phyloP scores from a whole-genome alignment of 2,329 filamentous ascomycete species.

The Fusarium nodosum region DNA sequence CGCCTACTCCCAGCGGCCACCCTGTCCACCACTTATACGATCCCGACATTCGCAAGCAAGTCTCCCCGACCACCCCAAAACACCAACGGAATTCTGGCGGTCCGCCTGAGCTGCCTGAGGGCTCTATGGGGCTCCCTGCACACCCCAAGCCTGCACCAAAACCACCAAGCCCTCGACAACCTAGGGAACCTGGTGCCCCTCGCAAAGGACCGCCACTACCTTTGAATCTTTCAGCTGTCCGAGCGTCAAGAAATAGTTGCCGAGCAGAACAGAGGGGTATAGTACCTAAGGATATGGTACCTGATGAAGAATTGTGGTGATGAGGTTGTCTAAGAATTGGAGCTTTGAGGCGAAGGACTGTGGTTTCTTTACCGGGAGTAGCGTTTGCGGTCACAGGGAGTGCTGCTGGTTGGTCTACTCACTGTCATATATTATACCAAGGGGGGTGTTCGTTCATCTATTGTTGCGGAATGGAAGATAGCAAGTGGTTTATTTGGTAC shows the following conservation, averaged over 20 bases:
- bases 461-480: neutral
- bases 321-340: neutral
- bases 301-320: conserved; percentile 36
- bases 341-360: too few species aligned
- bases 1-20: conserved; percentile 36
- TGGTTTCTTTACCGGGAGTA: neutral
- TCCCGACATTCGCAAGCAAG: conserved; percentile 52
- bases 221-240: conserved; percentile 31
- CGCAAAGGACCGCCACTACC: conserved; percentile 40
- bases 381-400: conserved; percentile 4
- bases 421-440: conserved; percentile 10
- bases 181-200: conserved; percentile 17
- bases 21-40: conserved; percentile 53
- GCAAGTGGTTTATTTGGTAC: conserved; percentile 1
- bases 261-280: conserved; percentile 16
- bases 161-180: conserved; percentile 29
- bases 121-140: conserved; percentile 51
- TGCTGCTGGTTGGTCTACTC: conserved; percentile 35
- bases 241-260: conserved; percentile 21
- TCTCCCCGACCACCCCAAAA: conserved; percentile 48
- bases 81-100: conserved; percentile 31
- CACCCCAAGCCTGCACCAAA: conserved; percentile 46
- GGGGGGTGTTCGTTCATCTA: neutral
- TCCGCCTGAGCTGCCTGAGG: conserved; percentile 44
- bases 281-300: conserved; percentile 32